Evolutionary conservation across 2,329 filamentous ascomycete genomes (phyloP), one percentile per base, ranked within the genome.

Genomic region (Arthrobotrys sinensis): DNA sequence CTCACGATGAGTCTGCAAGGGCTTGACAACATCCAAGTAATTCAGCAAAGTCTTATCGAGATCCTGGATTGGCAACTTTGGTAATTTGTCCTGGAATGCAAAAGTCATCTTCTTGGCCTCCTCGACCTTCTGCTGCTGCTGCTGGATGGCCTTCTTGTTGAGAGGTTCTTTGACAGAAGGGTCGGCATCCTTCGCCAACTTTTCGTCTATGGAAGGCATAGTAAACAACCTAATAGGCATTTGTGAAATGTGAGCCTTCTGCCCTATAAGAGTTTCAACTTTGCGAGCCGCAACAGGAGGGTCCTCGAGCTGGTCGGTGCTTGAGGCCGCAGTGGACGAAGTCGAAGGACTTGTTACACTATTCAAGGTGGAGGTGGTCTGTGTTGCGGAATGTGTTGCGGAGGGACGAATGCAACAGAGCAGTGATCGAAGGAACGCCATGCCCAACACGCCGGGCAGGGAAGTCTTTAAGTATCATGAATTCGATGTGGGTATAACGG

Each of bases 11-110:
- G 88, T 90, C 84, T 99, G 96, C 6, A 99, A 86, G 1, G 96
- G 94, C 81, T 90, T 90, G 65, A 99, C 86, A 6, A 92, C 90
- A 4, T 90, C 88, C 1, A 97, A 86, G 82, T 98, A 98, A 83
- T 90, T 94, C 80, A 90, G 88, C 84, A 91, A 92, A 0, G 93
- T 93, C 76, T 86, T 86, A 60, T 94, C 92, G 3, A 99, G 88
- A 11, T 97, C 93, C 0, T 95, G 96, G 66, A 99, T 97, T 6
- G 96, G 96, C 45, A 99, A 87, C 84, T 96, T 97, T 0, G 94
- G 93, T 6, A 99, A 88, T 81, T 90, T 92, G 80, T 97, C 93
- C 84, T 99, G 95, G 73, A 91, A 88, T 36, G 94, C 91, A 85
- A 96, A 99, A 0, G 96, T 98, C 45, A 63, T 71, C 45, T 71